Percentiles rank a stretch among this genome's conserved stretches.
These are phyloP conservation scores for Penicillium paxilli DNA, from an alignment of 495 filamentous ascomycete species.

Conservation along the genomic window DNA sequence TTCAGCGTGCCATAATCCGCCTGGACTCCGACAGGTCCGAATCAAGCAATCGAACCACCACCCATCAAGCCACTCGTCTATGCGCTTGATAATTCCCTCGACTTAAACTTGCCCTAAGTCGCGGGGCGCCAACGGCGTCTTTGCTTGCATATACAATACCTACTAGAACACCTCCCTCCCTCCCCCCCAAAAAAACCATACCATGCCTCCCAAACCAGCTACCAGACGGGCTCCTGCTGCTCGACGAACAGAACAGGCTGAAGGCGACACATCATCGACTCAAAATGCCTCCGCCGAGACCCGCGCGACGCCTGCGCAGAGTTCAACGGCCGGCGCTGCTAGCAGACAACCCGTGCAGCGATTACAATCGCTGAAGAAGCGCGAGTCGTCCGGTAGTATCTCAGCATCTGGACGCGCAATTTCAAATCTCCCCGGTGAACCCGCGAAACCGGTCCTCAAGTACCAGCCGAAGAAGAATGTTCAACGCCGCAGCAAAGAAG, in stretches of 20 bases:
- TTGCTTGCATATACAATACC: too few species aligned
- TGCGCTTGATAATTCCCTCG: conserved; percentile 3
- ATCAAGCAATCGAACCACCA: not conserved
- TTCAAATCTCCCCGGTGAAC: conserved; percentile 25
- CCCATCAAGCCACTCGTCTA: not conserved
- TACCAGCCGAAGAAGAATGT: conserved; percentile 47
- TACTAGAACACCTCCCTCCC: too few species aligned
- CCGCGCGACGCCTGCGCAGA: conserved; percentile 5
- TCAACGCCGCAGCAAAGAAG: conserved; percentile 51
- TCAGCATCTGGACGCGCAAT: conserved; percentile 22
- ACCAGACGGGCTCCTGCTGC: conserved; percentile 34
- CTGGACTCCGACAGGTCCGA: not conserved
- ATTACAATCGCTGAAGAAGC: conserved; percentile 45
- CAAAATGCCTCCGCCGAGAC: conserved; percentile 12
- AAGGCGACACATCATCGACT: not conserved
- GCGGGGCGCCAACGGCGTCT: conserved; percentile 20
- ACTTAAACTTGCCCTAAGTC: conserved; percentile 9
- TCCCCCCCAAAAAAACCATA: conserved; percentile 13
- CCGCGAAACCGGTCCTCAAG: conserved; percentile 44
- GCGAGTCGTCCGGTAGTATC: conserved; percentile 40
- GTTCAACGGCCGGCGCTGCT: conserved; percentile 17
- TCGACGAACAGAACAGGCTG: conserved; percentile 10
- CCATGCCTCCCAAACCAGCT: conserved; percentile 48
- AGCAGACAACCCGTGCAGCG: conserved; percentile 41
- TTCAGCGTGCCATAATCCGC: not conserved